Evolutionary conservation across 306 rosid genomes (phyloP).

Genomic region (Trichosanthes cucumerina): DNA sequence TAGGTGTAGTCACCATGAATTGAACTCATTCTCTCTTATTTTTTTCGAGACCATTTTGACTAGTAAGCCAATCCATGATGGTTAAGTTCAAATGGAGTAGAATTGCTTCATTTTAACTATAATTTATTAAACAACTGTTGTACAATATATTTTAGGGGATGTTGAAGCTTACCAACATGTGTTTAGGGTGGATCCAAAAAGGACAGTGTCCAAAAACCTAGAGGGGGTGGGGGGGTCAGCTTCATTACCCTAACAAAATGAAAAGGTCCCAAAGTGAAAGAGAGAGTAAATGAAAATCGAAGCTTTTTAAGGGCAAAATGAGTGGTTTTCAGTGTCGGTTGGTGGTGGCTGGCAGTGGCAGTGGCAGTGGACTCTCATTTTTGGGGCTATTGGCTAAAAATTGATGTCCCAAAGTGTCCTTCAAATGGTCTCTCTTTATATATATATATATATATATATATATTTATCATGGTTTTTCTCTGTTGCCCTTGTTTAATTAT

Average conservation of each 20-base stretch:
- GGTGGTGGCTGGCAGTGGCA: conserved; percentile 1
- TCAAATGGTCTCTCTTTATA: not conserved
- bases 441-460: no score
- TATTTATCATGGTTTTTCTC: not conserved
- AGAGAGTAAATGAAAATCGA: not conserved
- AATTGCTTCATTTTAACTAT: no score
- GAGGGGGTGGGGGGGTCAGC: not conserved
- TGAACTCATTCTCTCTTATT: no score
- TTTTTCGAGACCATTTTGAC: no score
- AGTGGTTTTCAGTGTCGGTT: conserved; percentile 11
- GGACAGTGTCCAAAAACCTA: not conserved
- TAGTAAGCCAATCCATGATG: no score
- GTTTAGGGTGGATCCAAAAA: not conserved
- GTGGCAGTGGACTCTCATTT: not conserved
- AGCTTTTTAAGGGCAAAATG: conserved; percentile 3
- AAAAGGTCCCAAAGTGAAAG: not conserved
- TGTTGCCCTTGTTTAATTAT: not conserved
- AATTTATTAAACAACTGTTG: no score
- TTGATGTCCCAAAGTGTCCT: not conserved
- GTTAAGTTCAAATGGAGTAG: no score
- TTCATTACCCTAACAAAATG: not conserved
- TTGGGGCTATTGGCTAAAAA: not conserved
- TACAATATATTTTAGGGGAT: not conserved
- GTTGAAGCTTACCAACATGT: not conserved
- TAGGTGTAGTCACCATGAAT: no score